A percentile compares a stretch with the other conserved stretches of the same genome.
Evolutionary conservation across 106 monocot species (phyloP).

Genomic region (Agapanthus africanus): DNA sequence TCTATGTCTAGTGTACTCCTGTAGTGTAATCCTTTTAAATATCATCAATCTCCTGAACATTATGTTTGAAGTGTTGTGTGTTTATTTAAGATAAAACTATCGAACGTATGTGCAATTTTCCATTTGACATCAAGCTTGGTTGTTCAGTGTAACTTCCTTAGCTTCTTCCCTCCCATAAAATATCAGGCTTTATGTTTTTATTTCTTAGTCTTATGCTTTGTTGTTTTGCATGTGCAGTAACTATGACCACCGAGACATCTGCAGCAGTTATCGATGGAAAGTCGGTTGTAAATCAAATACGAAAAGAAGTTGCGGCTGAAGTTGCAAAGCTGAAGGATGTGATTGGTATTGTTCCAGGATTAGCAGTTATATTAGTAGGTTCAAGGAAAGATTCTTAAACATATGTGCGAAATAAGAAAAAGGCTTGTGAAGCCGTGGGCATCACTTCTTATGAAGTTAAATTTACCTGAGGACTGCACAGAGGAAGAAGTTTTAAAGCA

Average conservation of each 20-base stretch:
- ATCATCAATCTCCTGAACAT: no score
- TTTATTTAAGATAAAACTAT: no score
- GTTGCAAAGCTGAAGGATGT: slow-evolving; percentile 69
- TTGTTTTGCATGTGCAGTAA: no score
- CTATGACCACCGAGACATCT: slow-evolving; percentile 29
- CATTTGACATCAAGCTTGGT: no score
- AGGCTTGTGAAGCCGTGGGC: slow-evolving; percentile 79
- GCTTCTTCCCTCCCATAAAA: no score
- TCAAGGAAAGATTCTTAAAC: slow-evolving; percentile 92
- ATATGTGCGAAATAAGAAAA: slow-evolving; percentile 92
- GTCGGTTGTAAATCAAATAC: slow-evolving; percentile 64
- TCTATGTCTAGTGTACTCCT: no score
- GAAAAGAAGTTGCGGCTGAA: slow-evolving; percentile 68
- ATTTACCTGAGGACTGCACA: slow-evolving; percentile 72
- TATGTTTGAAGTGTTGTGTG: no score
- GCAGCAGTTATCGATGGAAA: slow-evolving; percentile 85
- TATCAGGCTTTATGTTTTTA: no score
- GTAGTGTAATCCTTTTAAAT: no score
- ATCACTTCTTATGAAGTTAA: slow-evolving; percentile 77
- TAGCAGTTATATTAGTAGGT: slow-evolving; percentile 88
- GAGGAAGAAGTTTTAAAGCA: slow-evolving; percentile 78
- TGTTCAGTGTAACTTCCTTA: no score
- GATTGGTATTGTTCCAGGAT: slow-evolving; percentile 59
- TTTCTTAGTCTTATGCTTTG: no score
- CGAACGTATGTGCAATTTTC: no score